Evolutionary conservation across 768 basidiomycete genomes (phyloP).

Genomic region (Mycena polygramma): DNA sequence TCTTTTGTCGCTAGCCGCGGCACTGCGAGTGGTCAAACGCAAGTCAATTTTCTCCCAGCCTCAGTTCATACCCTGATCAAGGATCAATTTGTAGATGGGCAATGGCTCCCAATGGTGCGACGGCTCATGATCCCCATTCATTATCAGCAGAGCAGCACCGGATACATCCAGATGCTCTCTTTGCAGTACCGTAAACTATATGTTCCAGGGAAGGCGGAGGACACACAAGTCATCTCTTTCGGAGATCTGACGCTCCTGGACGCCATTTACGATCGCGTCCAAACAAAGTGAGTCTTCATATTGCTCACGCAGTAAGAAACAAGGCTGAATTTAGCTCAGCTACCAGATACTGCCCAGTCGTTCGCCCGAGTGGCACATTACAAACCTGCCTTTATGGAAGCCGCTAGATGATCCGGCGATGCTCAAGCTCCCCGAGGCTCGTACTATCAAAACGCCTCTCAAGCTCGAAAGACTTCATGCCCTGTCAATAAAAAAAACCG

Average conservation of each 20-base stretch:
- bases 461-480: neutral
- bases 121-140: constrained; percentile 2
- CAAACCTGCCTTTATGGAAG: neutral
- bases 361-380: neutral
- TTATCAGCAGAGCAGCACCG: neutral
- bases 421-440: neutral
- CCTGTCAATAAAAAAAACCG: neutral
- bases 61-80: too few species aligned
- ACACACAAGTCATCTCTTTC: neutral
- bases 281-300: constrained; percentile 5
- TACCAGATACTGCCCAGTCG: neutral
- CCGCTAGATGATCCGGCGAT: neutral
- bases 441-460: neutral
- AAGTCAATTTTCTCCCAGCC: neutral
- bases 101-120: constrained; percentile 4
- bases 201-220: neutral
- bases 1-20: neutral
- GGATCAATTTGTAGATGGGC: neutral
- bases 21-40: neutral
- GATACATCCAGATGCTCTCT: neutral
- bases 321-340: neutral
- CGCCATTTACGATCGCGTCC: neutral
- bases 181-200: neutral
- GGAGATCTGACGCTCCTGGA: neutral
- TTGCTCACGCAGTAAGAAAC: neutral